phyloP scores from a whole-genome alignment of 768 basidiomycete genomes.

The Auricularia sp. region DNA sequence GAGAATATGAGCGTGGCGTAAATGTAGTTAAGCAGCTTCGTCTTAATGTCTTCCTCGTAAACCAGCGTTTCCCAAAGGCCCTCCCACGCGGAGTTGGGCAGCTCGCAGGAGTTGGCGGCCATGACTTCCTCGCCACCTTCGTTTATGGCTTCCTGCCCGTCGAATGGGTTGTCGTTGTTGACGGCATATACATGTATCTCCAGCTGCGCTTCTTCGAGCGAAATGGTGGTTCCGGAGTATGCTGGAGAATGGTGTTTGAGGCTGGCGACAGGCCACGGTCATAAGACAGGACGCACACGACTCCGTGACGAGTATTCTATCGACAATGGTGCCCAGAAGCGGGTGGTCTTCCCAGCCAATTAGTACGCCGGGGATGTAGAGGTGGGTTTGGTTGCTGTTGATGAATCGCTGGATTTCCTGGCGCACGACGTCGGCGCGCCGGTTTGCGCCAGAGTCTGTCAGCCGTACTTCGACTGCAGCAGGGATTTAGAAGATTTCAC shows the following conservation, averaged over 20 bases:
- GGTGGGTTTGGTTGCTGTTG: constrained; percentile 46
- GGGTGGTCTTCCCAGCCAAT: constrained; percentile 73
- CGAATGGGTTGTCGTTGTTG: constrained; percentile 51
- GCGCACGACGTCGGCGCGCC: constrained; percentile 68
- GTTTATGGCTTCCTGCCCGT: constrained; percentile 48
- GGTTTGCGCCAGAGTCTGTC: constrained; percentile 45
- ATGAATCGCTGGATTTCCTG: constrained; percentile 50
- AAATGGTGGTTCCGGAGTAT: constrained; percentile 41
- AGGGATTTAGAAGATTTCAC: constrained; percentile 2
- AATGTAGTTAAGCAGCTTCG: constrained; percentile 85
- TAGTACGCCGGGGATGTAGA: constrained; percentile 61
- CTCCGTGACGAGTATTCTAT: constrained; percentile 63
- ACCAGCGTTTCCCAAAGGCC: constrained; percentile 91
- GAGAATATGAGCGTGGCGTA: constrained; percentile 90
- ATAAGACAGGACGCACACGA: constrained; percentile 22
- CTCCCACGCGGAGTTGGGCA: constrained; percentile 77
- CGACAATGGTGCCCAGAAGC: constrained; percentile 63
- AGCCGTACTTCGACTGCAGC: constrained; percentile 75
- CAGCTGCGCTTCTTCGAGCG: constrained; percentile 49
- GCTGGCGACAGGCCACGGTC: neutral
- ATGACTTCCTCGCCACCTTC: constrained; percentile 68
- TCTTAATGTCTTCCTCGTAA: constrained; percentile 77
- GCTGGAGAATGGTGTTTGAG: constrained; percentile 33
- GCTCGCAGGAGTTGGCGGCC: constrained; percentile 82
- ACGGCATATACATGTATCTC: constrained; percentile 88